Base-by-base conservation (phyloP, 2,329 filamentous ascomycete genomes). In the Aureobasidium sp. region DNA sequence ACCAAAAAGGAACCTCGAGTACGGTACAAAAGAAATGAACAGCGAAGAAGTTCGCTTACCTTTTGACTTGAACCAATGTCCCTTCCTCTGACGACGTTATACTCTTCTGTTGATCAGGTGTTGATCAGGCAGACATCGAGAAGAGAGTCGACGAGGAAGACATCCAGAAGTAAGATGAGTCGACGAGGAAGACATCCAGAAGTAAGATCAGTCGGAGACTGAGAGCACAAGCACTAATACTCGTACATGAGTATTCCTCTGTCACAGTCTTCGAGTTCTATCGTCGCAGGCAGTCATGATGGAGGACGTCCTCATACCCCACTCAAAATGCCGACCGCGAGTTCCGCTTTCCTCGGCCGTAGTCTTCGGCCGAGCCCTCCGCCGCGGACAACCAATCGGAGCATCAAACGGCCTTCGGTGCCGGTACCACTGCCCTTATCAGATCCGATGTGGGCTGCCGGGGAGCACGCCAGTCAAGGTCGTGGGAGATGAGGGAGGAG, bases 371-470 rank as follows among this genome's bases (percentile, higher is more conserved):
- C 50, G 50, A 53, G 35, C 22, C 14, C 3, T 27, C 27, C 50
- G 50, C 22, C 0, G 1, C 15, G 1, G 14, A n/a, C 15, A 7
- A 27, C 50, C 50, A 53, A 53, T 53, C 50, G 50, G 50, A 40
- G 14, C n/a, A 11, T 40, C 12, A 29, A 5, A 19, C 3, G 12
- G 19, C 22, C 29, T 7, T 5, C 7, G 33, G 15, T 9, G 35
- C 50, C 48, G 50, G 14, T 27, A 22, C 7, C 50, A 22, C 19
- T 19, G 50, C 29, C 5, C 35, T 53, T 53, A 53, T 53, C 50
- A 53, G 50, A 53, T 53, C 50, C 50, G 50, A 53, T 22, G 33
- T 40, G 50, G 33, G 19, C 50, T 53, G 50, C 50, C 50, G 50
- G 35, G 1, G 15, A 39, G 24, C 6, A 29, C 7, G 31, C 22